phyloP scores from a whole-genome alignment of 345 rosid genomes.

The Arabis hirsuta region DNA sequence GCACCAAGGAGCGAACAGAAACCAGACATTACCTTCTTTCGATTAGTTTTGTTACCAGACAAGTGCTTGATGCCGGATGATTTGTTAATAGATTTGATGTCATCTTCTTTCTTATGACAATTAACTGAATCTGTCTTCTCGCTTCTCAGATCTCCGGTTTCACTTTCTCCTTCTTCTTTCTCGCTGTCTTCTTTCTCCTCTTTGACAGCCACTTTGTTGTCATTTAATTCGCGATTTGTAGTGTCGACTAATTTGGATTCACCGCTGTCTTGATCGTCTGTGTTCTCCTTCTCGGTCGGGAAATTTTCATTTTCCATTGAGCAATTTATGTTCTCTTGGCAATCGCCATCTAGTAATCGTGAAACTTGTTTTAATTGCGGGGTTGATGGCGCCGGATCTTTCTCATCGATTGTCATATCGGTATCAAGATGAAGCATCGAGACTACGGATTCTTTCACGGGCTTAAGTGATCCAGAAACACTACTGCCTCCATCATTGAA shows the following conservation, averaged over 20 bases:
- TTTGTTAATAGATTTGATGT: conserved; percentile 9
- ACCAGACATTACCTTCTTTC: conserved; percentile 72
- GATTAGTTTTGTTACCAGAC: conserved; percentile 49
- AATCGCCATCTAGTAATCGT: conserved; percentile 67
- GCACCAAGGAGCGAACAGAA: not conserved
- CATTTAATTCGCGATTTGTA: conserved; percentile 38
- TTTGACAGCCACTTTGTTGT: conserved; percentile 30
- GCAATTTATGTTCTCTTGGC: conserved; percentile 64
- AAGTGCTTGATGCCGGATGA: conserved; percentile 52
- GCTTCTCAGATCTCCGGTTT: conserved; percentile 20
- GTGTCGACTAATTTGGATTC: conserved; percentile 94
- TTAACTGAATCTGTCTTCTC: conserved; percentile 41
- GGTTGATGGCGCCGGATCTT: conserved; percentile 79
- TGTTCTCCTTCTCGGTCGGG: conserved; percentile 56
- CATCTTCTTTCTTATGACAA: conserved; percentile 24
- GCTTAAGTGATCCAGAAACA: conserved; percentile 63
- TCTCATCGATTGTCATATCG: conserved; percentile 46
- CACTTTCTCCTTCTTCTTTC: conserved; percentile 54
- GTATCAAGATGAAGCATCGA: conserved; percentile 62
- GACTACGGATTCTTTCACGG: conserved; percentile 70
- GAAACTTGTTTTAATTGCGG: conserved; percentile 70
- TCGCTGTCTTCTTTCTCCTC: conserved; percentile 47
- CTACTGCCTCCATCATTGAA: conserved; percentile 64
- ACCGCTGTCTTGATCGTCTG: conserved; percentile 50
- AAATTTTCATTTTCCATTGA: conserved; percentile 48